phyloP scores from a whole-genome alignment of 2,329 filamentous ascomycete species.

The Penicillium nordicum region DNA sequence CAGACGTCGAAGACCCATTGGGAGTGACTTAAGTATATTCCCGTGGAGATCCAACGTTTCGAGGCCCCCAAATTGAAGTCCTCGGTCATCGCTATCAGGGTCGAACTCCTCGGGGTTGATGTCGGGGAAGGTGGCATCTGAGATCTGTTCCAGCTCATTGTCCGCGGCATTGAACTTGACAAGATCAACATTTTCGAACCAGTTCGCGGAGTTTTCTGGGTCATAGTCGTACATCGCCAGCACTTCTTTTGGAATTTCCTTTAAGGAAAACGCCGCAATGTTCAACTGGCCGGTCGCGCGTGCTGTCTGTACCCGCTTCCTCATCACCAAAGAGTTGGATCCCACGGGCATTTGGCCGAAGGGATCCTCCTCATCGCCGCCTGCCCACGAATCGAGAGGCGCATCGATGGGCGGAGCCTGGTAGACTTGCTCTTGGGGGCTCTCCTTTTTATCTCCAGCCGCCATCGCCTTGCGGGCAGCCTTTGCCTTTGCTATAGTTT shows the following conservation, averaged over 20 bases:
- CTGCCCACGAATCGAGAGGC: conserved; percentile 49
- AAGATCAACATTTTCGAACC: conserved; percentile 90
- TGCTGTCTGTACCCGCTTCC: conserved; percentile 68
- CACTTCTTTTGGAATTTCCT: conserved; percentile 75
- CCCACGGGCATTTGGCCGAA: conserved; percentile 62
- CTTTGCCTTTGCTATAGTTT: conserved; percentile 90
- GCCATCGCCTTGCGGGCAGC: conserved; percentile 64
- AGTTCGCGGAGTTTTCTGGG: conserved; percentile 62
- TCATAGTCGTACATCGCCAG: conserved; percentile 87
- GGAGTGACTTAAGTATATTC: conserved; percentile 70
- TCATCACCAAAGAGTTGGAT: conserved; percentile 63
- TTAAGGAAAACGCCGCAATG: conserved; percentile 78
- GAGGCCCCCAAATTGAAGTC: conserved; percentile 75
- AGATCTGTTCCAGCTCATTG: conserved; percentile 75
- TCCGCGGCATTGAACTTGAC: conserved; percentile 81
- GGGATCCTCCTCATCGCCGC: conserved; percentile 32
- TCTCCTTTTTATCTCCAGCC: conserved; percentile 26
- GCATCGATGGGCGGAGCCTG: conserved; percentile 19
- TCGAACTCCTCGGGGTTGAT: conserved; percentile 53
- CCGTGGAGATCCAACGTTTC: conserved; percentile 83
- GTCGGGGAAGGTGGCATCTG: conserved; percentile 77
- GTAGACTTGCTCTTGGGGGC: neutral
- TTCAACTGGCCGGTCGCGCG: conserved; percentile 79
- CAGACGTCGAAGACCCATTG: conserved; percentile 70
- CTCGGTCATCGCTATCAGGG: conserved; percentile 63